Base-by-base conservation (phyloP, 768 basidiomycete genomes). In the Boletus reticulatus region DNA sequence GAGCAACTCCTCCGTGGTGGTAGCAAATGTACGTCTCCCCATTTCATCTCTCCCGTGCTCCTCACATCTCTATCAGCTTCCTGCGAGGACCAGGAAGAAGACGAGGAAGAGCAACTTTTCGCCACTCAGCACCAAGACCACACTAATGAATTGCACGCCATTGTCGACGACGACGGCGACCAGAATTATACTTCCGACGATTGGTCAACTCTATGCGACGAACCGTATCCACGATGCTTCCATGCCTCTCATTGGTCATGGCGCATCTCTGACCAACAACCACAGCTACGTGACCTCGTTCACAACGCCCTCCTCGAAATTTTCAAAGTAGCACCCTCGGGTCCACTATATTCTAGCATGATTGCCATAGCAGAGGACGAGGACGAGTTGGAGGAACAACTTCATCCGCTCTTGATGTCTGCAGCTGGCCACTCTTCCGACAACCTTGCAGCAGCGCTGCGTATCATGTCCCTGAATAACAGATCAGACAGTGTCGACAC, bases 1-100 rank as follows among this genome's bases (percentile, higher is more conserved):
- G 78, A 82, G 45, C 75, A 73, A 29, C 64, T 89, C 46, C 57
- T 88, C 7, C 75, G 76, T 27, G 85, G 84, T n/a, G 85, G 85
- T 2, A 69, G 60, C 17, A 72, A 62, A 59, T 58, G 80, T 79
- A 58, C 59, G 79, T 65, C 42, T 22, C 32, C 32, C 17, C 43
- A 0, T 39, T 19, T 29, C 2, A 2, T 24, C 43, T 45, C 34
- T 38, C 19, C 0, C 41, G 19, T 29, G 7, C 4, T 10, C 32
- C 43, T 44, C 49, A 48, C 31, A 1, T 20, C 20, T 8, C 22
- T 43, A 42, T 6, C 41, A 58, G 56, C 48, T 27, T 34, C 36
- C 10, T 32, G 27, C 16, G 38, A 41, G 12, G 49, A 57, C 22
- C 57, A 55, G 2, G 65, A 68, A 8, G 69, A 69, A 16, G 69